Evolutionary conservation across 306 rosid genomes (phyloP).

Genomic region (Oxytropis ochrocephala): DNA sequence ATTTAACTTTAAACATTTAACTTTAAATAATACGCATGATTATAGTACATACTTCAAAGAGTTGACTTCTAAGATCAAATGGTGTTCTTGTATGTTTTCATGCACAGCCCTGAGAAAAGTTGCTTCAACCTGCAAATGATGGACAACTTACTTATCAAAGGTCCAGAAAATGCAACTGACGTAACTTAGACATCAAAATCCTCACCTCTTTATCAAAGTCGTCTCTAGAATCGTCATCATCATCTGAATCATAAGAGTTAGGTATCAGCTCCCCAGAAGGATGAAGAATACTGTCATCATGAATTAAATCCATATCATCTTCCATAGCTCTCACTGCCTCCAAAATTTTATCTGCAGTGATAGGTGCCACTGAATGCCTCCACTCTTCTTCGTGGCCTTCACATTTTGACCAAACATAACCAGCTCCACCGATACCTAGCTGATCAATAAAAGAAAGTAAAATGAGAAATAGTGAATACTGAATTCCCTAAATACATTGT

Average conservation of each 20-base stretch:
- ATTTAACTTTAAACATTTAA: neutral
- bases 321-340: slow-evolving; percentile 51
- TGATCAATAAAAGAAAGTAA: slow-evolving; percentile 37
- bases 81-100: slow-evolving; percentile 69
- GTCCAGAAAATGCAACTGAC: slow-evolving; percentile 10
- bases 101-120: slow-evolving; percentile 88
- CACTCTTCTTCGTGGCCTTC: slow-evolving; percentile 91
- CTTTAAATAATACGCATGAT: slow-evolving; percentile 4
- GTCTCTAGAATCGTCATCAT: slow-evolving; percentile 49
- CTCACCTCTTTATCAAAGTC: slow-evolving; percentile 91
- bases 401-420: slow-evolving; percentile 80
- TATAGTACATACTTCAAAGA: slow-evolving; percentile 63
- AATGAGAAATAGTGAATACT: slow-evolving; percentile 26
- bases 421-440: slow-evolving; percentile 88
- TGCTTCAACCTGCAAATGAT: slow-evolving; percentile 77
- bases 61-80: slow-evolving; percentile 77
- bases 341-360: slow-evolving; percentile 70
- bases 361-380: slow-evolving; percentile 97
- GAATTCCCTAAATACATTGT: neutral
- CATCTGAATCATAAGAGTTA: slow-evolving; percentile 58
- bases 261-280: slow-evolving; percentile 70
- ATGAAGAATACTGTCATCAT: slow-evolving; percentile 64
- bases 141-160: neutral
- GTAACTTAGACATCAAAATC: slow-evolving; percentile 5
- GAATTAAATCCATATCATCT: slow-evolving; percentile 57